Evolutionary conservation across 1,284 basidiomycete species (phyloP), one percentile per base, ranked within the genome.

Genomic region (Mycena sp.): DNA sequence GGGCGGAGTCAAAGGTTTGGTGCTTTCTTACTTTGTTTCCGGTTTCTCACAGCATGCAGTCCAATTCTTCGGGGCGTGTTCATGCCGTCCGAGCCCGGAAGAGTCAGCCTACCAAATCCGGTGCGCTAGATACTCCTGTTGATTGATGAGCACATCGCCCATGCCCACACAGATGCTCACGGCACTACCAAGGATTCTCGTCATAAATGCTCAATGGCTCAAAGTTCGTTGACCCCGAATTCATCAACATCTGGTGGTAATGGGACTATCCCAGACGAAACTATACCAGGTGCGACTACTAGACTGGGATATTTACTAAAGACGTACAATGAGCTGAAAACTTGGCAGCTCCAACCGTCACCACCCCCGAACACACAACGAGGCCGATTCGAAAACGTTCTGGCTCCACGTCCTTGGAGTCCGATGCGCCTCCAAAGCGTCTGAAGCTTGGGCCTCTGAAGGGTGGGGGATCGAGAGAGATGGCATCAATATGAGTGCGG

Each of bases 41-140:
- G n/a, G n/a, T n/a, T n/a, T n/a, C n/a, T n/a, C n/a, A 52, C 25
- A 12, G 28, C 25, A 41, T 41, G 7, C 37, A 29, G 51, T 26
- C 17, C 28, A 41, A 29, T 44, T 54, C 40, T 21, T 54, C 52
- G 21, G 28, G 4, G 28, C 41, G 41, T 44, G 52, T 44, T 29
- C 52, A 40, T 54, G 45, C 28, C 52, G 28, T 28, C 41, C 41
- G 52, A 30, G 21, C 41, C 40, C 52, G 41, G 40, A 54, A 30
- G 29, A 35, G 14, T 35, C 52, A 54, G 29, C 52, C 52, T 54
- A 30, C 38, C 41, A 44, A 54, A 44, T 44, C 38, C 40, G 32
- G 52, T 43, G 41, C 16, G 41, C 43, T 54, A 25, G 28, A 44
- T 54, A 21, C 29, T 44, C 30, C 11, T 30, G 6, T 17, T 44